phyloP scores from a whole-genome alignment of 345 rosid genomes.

The Populus alba region DNA sequence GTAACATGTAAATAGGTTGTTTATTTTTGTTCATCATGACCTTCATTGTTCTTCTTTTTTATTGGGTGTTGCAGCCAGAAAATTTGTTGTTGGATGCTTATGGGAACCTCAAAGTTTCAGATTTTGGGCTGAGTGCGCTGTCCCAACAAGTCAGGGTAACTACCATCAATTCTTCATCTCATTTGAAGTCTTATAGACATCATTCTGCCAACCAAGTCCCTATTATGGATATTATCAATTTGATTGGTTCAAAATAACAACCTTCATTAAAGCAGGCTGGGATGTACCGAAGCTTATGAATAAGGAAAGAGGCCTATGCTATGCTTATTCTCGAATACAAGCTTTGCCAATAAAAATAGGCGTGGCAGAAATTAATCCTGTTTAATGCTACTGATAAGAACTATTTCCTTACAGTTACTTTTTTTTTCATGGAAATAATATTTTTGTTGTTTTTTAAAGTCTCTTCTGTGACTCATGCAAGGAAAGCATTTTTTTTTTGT shows the following conservation, averaged over 20 bases:
- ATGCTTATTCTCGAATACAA: not conserved
- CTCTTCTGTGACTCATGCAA: not conserved
- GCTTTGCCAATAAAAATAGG: not conserved
- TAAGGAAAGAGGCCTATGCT: not conserved
- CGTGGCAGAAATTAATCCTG: not conserved
- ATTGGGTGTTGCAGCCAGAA: slow-evolving; percentile 64
- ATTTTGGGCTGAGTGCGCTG: slow-evolving; percentile 95
- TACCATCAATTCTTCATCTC: slow-evolving; percentile 4
- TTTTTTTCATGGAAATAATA: not conserved
- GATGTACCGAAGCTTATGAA: not conserved
- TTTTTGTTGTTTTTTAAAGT: not conserved
- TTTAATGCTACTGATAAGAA: not conserved
- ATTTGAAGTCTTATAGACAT: not conserved
- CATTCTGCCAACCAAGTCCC: not conserved
- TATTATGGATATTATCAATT: not conserved
- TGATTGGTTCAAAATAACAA: not conserved
- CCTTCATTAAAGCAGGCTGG: not conserved
- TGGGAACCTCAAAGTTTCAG: slow-evolving; percentile 94
- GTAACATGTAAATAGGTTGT: not conserved
- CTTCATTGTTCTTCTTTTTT: slow-evolving; percentile 9
- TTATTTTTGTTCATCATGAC: not conserved
- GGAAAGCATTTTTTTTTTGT: slow-evolving; percentile 15
- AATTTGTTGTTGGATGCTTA: slow-evolving; percentile 75
- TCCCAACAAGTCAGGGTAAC: slow-evolving; percentile 96
- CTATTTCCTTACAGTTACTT: not conserved